A percentile compares a stretch with the other conserved stretches of the same genome.
These are phyloP conservation scores for Acorus gramineus DNA, from an alignment of 106 monocot species.

Conservation along the genomic window DNA sequence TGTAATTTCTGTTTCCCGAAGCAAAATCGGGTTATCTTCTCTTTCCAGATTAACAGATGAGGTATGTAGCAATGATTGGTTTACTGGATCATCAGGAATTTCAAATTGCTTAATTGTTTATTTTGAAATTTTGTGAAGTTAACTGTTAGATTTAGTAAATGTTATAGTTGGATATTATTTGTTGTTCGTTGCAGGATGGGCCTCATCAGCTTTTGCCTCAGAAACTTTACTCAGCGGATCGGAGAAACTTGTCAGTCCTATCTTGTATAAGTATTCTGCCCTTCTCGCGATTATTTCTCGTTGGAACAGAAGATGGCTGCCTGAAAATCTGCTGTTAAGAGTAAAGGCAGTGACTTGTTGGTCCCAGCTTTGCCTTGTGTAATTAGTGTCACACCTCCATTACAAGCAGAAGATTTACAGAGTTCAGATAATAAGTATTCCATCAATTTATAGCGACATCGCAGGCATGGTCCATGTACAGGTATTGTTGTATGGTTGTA, in stretches of 20 bases:
- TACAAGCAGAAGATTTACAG: no score
- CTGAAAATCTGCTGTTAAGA: slow-evolving; percentile 76
- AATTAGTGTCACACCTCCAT: no score
- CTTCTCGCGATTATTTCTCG: slow-evolving; percentile 78
- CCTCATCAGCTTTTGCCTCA: slow-evolving; percentile 45
- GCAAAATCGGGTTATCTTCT: slow-evolving; percentile 77
- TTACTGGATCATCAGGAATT: no score
- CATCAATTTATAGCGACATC: no score
- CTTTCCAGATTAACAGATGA: slow-evolving; percentile 38
- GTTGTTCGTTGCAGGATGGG: slow-evolving; percentile 22
- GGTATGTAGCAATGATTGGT: slow-evolving; percentile 21
- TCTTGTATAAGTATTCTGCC: slow-evolving; percentile 79
- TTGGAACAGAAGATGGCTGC: slow-evolving; percentile 92
- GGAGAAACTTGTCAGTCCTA: slow-evolving; percentile 57
- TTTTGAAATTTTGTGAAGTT: no score
- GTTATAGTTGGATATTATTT: background rate
- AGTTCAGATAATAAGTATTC: no score
- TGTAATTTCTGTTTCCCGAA: slow-evolving; percentile 78
- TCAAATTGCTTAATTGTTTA: no score
- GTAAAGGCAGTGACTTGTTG: no score
- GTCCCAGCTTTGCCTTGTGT: no score
- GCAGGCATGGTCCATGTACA: no score
- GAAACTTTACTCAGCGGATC: slow-evolving; percentile 54
- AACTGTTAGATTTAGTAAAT: background rate
- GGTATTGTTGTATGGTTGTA: no score